Percentiles rank a stretch among this genome's conserved stretches.
Conservation (phyloP, 148 eudicot species). For the Chenopodium berlandieri region DNA sequence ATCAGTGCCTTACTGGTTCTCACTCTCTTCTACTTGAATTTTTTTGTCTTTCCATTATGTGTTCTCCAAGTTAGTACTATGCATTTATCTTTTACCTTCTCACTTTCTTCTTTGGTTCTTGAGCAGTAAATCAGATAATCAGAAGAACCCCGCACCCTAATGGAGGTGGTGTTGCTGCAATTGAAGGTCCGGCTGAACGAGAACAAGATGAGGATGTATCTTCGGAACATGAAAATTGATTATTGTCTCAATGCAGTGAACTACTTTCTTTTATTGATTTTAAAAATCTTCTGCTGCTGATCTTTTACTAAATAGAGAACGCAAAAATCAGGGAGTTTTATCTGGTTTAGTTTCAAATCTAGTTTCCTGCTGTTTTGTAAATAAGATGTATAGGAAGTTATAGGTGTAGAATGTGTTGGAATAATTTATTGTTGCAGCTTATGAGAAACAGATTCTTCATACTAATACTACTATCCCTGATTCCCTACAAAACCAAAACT, state of each 20-base stretch:
- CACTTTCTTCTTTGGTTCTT: neutral
- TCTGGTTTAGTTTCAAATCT: slow-evolving; percentile 5
- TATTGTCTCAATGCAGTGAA: neutral
- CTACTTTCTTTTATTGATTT: neutral
- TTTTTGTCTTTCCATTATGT: neutral
- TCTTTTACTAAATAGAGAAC: neutral
- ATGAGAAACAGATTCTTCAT: neutral
- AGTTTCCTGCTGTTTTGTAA: slow-evolving; percentile 24
- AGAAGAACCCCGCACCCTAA: slow-evolving; percentile 40
- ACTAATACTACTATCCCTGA: too few species aligned
- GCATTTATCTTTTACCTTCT: neutral
- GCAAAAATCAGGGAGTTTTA: neutral
- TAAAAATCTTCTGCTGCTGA: neutral
- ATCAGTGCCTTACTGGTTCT: neutral
- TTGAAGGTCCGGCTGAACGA: slow-evolving; percentile 44
- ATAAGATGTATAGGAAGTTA: neutral
- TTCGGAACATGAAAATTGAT: slow-evolving; percentile 30
- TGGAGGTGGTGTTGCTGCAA: slow-evolving; percentile 33
- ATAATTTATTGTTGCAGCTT: neutral
- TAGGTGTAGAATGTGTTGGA: neutral
- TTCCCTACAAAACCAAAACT: too few species aligned
- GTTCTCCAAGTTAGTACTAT: neutral
- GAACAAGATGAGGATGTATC: slow-evolving; percentile 23
- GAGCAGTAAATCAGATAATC: slow-evolving; percentile 42
- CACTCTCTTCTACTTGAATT: neutral